Base-by-base conservation (phyloP, 805 yeast species). In the Cyberlindnera amylophila region DNA sequence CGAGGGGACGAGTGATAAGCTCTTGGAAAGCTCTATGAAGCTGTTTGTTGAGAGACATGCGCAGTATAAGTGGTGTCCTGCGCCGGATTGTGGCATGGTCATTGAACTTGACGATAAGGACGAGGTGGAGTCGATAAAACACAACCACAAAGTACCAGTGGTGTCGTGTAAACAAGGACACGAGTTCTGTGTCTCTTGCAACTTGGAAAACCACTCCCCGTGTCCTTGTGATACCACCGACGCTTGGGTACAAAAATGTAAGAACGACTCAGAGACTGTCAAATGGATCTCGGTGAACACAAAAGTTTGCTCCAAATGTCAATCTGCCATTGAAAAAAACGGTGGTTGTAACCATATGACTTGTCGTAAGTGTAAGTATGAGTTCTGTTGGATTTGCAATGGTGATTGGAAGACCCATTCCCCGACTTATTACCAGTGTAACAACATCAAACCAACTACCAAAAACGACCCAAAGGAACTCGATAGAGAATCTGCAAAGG, bases 291-390 rank as follows among this genome's bases (percentile, higher is more conserved):
- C 79, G 4, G 79, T 84, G 4, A 82, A 91, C 60, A 88, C 99
- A 1, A 82, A 87, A 52, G 75, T 77, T 34, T 93, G 99, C 62
- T 95, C 96, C 0, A 77, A 77, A 55, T 93, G 99, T 66, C 66
- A 67, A 9, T 68, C 88, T 1, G 69, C 79, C 23, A 93, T 91
- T 49, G 97, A 93, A 59, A 89, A 91, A 55, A 85, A 85, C 58
- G 98, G 97, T 17, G 99, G 99, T 0, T 93, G 99, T 65, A 91
- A 91, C 63, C 99, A 93, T 64, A 91, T 93, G 96, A 74, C 80
- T 1, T 93, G 99, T 62, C 69, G 76, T 4, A 81, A 79, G 45
- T 93, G 99, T 62, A 58, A 61, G 11, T 64, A 77, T 59, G 86
- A 90, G 59, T 93, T 89, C 58, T 93, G 99, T 63, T 93, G 99